Evolutionary conservation across 2,329 filamentous ascomycete genomes (phyloP).

Genomic region (Botrytis pseudocinerea): DNA sequence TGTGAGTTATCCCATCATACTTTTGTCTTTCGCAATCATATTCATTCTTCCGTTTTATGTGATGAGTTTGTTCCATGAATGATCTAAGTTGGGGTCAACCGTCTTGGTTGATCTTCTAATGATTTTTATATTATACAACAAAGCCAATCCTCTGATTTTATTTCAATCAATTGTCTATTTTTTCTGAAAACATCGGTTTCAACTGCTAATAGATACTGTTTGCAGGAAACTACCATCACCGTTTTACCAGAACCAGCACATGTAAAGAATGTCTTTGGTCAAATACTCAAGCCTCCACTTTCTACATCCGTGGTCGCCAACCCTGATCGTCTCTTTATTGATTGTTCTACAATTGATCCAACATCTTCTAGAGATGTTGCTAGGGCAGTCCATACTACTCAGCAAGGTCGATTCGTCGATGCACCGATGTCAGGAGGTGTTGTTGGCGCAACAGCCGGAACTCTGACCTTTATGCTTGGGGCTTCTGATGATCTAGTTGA

Average conservation of each 20-base stretch:
- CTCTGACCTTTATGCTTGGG: constrained; percentile 95
- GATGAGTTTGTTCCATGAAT: constrained; percentile 39
- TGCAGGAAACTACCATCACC: constrained; percentile 80
- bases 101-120: constrained; percentile 36
- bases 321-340: constrained; percentile 79
- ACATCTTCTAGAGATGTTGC: constrained; percentile 79
- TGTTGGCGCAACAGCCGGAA: constrained; percentile 83
- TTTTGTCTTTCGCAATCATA: background rate
- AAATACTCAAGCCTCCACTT: constrained; percentile 66
- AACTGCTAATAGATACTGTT: constrained; percentile 20
- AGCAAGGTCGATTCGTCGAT: constrained; percentile 80
- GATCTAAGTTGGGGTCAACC: constrained; percentile 40
- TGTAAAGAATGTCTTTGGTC: constrained; percentile 77
- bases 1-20: constrained; percentile 49
- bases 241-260: constrained; percentile 87
- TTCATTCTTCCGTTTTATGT: constrained; percentile 32
- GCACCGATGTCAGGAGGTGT: constrained; percentile 97
- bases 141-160: constrained; percentile 40
- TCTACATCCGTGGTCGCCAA: constrained; percentile 49
- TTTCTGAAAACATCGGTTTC: background rate
- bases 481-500: constrained; percentile 60
- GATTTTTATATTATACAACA: constrained; percentile 38
- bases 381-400: constrained; percentile 62
- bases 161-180: constrained; percentile 12
- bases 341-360: constrained; percentile 95